Base-by-base conservation (phyloP, 1,284 basidiomycete species). In the Leccinum pseudoinsigne region DNA sequence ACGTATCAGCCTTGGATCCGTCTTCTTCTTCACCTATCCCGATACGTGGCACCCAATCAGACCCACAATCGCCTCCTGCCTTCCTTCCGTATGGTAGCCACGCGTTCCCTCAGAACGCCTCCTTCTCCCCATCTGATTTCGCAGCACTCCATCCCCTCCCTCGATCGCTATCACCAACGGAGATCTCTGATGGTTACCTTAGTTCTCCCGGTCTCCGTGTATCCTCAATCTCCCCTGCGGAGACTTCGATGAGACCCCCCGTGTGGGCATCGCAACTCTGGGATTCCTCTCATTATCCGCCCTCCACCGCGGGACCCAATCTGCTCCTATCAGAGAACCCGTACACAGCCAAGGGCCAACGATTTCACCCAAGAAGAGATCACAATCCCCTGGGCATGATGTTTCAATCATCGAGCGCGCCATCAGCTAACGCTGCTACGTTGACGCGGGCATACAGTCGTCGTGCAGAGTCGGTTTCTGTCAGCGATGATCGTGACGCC, bases 351-450 rank as follows among this genome's bases (percentile, higher is more conserved):
- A 77, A 70, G 58, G 61, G 64, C 8, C 74, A 72, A 7, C 74
- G 75, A 45, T 75, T 74, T 58, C 81, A 77, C 2, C 66, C 68
- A 21, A 71, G 74, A 61, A 70, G 82, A 63, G 79, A 80, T 34
- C 75, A 80, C 50, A 74, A 81, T 50, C 78, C 83, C 14, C 84
- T 79, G 74, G 85, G 71, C 74, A 89, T 84, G 77, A 84, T 84
- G 77, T 95, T 84, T 86, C 92, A 82, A 77, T 94, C 83, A 67
- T 90, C 82, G 67, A 94, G 83, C 75, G 93, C 82, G 61, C 89
- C 81, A 34, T 81, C 86, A 60, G 74, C 78, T 12, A 79, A 78
- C 62, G 71, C 78, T 51, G 78, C 82, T 56, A 76, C 77, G 51
- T 74, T 84, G 58, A 77, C 84, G 60, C 80, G 88, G 42, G 75